Conservation (phyloP, 179 eudicot species). For the Camellia oleifera region DNA sequence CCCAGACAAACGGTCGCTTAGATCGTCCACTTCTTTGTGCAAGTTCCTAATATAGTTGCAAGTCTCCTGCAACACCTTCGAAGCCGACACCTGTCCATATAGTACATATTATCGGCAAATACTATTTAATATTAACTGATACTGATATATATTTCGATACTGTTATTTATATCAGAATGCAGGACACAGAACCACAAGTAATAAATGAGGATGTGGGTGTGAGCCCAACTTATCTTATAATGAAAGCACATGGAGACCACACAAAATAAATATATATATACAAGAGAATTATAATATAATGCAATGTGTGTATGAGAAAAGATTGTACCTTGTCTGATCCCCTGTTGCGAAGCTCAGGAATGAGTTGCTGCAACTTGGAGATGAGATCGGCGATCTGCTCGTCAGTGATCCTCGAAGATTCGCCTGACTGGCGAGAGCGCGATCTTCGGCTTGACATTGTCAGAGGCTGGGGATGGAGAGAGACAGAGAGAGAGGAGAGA, state of each 20-base stretch:
- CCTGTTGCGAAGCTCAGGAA: slow-evolving; percentile 64
- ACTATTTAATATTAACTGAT: no score
- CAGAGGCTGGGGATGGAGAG: not conserved
- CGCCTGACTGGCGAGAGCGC: slow-evolving; percentile 49
- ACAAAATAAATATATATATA: slow-evolving; percentile 10
- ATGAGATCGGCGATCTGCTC: slow-evolving; percentile 78
- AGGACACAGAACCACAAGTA: slow-evolving; percentile 10
- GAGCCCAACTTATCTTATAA: slow-evolving; percentile 10
- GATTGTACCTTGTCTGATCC: slow-evolving; percentile 57
- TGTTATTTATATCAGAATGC: not conserved
- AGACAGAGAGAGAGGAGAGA: not conserved
- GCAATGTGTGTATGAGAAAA: not conserved
- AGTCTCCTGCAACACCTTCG: slow-evolving; percentile 75
- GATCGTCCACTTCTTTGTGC: slow-evolving; percentile 69
- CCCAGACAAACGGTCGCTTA: slow-evolving; percentile 67
- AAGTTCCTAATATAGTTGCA: slow-evolving; percentile 75
- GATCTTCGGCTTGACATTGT: slow-evolving; percentile 82
- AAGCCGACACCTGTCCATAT: slow-evolving; percentile 55
- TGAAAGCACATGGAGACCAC: slow-evolving; percentile 24
- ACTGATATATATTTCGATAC: no score
- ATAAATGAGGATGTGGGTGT: slow-evolving; percentile 30
- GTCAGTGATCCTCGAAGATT: slow-evolving; percentile 48
- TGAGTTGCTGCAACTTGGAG: slow-evolving; percentile 65
- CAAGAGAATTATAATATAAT: no score
- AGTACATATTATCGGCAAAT: not conserved